These are phyloP conservation scores for Ustilago curta DNA, from an alignment of 1,284 basidiomycete species.

Conservation along the genomic window DNA sequence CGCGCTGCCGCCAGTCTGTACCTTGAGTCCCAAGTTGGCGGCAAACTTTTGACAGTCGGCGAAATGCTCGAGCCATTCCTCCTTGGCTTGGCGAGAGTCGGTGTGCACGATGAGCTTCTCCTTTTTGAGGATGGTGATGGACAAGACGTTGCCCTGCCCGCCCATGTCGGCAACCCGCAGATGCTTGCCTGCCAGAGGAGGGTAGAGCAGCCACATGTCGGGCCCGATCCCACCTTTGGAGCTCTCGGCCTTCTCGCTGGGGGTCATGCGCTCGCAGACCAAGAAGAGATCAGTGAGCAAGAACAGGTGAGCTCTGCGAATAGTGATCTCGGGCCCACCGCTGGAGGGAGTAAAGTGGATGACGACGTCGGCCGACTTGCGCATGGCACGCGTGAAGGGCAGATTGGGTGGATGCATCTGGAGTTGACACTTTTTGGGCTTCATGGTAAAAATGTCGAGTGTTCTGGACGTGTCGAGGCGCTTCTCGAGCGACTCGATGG, in stretches of 20 bases:
- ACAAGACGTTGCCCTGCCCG: constrained; percentile 78
- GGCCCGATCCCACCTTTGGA: constrained; percentile 60
- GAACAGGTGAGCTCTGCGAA: constrained; percentile 84
- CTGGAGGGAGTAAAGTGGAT: constrained; percentile 83
- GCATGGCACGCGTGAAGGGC: constrained; percentile 82
- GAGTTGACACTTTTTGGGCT: constrained; percentile 85
- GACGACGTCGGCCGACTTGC: constrained; percentile 79
- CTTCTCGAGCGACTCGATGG: constrained; percentile 78
- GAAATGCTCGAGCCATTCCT: constrained; percentile 80
- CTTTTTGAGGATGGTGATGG: constrained; percentile 87
- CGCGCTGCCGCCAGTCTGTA: constrained; percentile 44
- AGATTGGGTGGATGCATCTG: constrained; percentile 87
- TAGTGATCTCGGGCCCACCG: constrained; percentile 73
- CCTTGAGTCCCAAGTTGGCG: constrained; percentile 70
- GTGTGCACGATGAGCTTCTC: constrained; percentile 81
- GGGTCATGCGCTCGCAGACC: constrained; percentile 72
- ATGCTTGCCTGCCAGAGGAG: constrained; percentile 94
- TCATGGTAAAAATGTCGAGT: constrained; percentile 96
- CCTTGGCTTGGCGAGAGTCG: constrained; percentile 76
- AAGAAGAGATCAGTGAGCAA: constrained; percentile 92
- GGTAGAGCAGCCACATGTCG: constrained; percentile 94
- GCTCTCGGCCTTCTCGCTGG: constrained; percentile 46
- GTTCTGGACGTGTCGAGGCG: constrained; percentile 82
- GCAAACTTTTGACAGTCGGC: constrained; percentile 87
- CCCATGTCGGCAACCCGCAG: constrained; percentile 72